Evolutionary conservation across 1,139 yeast genomes (phyloP).

Genomic region (Wickerhamiella pararugosa): DNA sequence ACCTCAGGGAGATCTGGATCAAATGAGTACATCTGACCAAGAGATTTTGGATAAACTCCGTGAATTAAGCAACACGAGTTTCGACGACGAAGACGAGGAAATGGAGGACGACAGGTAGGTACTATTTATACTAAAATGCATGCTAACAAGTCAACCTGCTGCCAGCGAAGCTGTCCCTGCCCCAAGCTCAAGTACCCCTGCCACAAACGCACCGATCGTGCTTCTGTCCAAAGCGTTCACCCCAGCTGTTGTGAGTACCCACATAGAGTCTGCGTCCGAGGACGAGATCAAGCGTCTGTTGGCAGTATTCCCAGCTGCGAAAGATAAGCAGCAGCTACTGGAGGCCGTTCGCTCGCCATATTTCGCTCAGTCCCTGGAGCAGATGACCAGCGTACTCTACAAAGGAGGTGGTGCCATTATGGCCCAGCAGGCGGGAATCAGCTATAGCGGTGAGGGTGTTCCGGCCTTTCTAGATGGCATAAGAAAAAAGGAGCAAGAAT

Average conservation of each 20-base stretch:
- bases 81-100: constrained; percentile 34
- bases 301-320: constrained; percentile 32
- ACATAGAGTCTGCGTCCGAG: too few relatives aligned
- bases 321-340: constrained; percentile 30
- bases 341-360: constrained; percentile 39
- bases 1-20: constrained; percentile 38
- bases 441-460: constrained; percentile 32
- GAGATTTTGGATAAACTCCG: constrained; percentile 38
- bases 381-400: constrained; percentile 37
- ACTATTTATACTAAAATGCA: too few relatives aligned
- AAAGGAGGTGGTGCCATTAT: constrained; percentile 41
- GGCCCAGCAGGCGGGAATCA: constrained; percentile 27
- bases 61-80: constrained; percentile 32
- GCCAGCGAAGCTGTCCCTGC: too few relatives aligned
- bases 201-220: background rate
- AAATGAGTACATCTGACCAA: constrained; percentile 50
- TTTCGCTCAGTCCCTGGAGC: constrained; percentile 34
- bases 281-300: constrained; percentile 28
- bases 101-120: constrained; percentile 25
- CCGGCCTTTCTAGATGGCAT: constrained; percentile 33
- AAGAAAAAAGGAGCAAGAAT: background rate
- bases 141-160: too few relatives aligned
- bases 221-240: background rate
- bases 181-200: background rate
- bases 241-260: constrained; percentile 15